phyloP scores from a whole-genome alignment of 768 basidiomycete genomes.

The Boletellus emodensis region DNA sequence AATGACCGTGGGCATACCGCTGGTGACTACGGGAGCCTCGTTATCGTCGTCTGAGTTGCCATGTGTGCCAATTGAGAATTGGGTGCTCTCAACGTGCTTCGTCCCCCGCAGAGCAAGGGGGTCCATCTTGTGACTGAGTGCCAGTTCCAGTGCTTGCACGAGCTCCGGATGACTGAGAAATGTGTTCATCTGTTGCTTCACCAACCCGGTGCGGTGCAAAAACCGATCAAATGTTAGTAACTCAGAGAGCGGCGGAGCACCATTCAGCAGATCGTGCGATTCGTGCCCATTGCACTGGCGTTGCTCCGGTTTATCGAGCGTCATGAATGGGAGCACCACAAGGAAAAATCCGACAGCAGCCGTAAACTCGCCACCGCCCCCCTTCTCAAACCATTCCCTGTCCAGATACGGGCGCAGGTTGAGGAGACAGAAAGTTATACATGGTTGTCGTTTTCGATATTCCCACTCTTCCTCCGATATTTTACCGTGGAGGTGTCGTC shows the following conservation, averaged over 20 bases:
- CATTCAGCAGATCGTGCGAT: slow-evolving; percentile 3
- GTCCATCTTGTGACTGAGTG: not conserved
- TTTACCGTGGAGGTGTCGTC: slow-evolving; percentile 43
- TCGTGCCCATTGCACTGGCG: not conserved
- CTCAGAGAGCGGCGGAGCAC: slow-evolving; percentile 36
- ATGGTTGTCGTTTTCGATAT: slow-evolving; percentile 45
- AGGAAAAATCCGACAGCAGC: slow-evolving; percentile 43
- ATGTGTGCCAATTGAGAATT: not conserved
- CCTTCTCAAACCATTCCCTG: slow-evolving; percentile 41
- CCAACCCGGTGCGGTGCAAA: slow-evolving; percentile 36
- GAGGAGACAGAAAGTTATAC: slow-evolving; percentile 45
- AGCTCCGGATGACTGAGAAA: slow-evolving; percentile 46
- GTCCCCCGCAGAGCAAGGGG: slow-evolving; percentile 22
- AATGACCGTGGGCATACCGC: not conserved
- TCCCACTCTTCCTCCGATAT: slow-evolving; percentile 52
- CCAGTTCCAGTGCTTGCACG: slow-evolving; percentile 10
- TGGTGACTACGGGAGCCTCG: slow-evolving; percentile 1
- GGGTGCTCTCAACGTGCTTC: slow-evolving; percentile 9
- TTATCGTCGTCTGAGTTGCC: not conserved
- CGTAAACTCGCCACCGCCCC: slow-evolving; percentile 42
- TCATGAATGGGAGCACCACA: slow-evolving; percentile 46
- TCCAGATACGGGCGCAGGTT: slow-evolving; percentile 51
- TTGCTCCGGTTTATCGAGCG: slow-evolving; percentile 25
- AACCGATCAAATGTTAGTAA: slow-evolving; percentile 47
- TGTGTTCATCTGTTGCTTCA: slow-evolving; percentile 35